Evolutionary conservation across 108 stramenopile genomes (phyloP).

Genomic region (Mayamaea pseudoterrestris): DNA sequence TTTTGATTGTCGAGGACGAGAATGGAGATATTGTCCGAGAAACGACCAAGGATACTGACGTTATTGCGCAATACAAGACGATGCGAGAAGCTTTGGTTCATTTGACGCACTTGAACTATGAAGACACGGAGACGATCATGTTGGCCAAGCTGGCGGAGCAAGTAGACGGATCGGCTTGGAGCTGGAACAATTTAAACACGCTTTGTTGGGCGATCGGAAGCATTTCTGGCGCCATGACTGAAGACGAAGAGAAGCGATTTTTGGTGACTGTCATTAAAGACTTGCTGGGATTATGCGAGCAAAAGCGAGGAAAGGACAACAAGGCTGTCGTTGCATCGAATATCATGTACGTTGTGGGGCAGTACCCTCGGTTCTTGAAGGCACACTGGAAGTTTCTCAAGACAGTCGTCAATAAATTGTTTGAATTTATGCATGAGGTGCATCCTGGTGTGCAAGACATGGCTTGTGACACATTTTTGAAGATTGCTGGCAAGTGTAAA

Average conservation of each 20-base stretch:
- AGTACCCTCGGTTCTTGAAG: conserved; percentile 98
- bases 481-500: conserved; percentile 98
- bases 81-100: conserved; percentile 97
- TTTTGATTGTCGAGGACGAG: conserved; percentile 98
- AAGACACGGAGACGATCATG: conserved; percentile 98
- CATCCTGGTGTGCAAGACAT: conserved; percentile 99
- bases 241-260: conserved; percentile 98
- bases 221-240: conserved; percentile 97
- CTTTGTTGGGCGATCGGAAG: conserved; percentile 99
- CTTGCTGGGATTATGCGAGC: conserved; percentile 90
- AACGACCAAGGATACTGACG: conserved; percentile 96
- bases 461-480: conserved; percentile 99
- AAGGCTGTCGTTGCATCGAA: conserved; percentile 98
- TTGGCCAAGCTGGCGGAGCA: conserved; percentile 91
- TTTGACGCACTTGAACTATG: conserved; percentile 95
- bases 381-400: conserved; percentile 99
- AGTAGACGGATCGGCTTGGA: conserved; percentile 84
- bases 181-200: conserved; percentile 93
- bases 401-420: conserved; percentile 99
- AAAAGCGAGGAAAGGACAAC: conserved; percentile 97
- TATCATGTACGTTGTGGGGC: conserved; percentile 99
- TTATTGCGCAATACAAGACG: conserved; percentile 98
- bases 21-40: conserved; percentile 96
- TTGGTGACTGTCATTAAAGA: conserved; percentile 98
- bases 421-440: conserved; percentile 99